Evolutionary conservation across 2,329 filamentous ascomycete species (phyloP), one percentile per base, ranked within the genome.

Genomic region (Helotiales sp.): DNA sequence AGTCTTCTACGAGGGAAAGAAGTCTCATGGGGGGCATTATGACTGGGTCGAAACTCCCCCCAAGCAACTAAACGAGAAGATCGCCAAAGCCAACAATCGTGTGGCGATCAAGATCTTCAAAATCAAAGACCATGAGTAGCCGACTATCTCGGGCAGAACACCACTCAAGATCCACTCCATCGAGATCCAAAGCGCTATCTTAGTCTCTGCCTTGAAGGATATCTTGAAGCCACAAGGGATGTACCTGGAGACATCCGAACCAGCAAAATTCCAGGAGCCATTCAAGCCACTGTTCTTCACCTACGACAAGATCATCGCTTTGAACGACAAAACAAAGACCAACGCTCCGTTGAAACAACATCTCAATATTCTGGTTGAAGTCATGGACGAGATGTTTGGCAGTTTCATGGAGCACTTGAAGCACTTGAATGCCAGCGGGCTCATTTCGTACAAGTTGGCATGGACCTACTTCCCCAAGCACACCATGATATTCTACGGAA

Each of bases 101-200:
- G 78, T 80, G 15, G 81, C 82, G 65, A 81, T 84, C 76, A 81
- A 79, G 67, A 75, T 83, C 22, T 84, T 78, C 80, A 83, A 82
- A 77, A 71, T 81, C 76, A 82, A 82, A 70, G 81, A 84, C 70
- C 66, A 66, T 28, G 72, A 73, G 10, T 82, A 83, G 75, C 76
- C 78, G 3, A 75, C 78, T 63, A 76, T 83, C 43, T 76, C 70
- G 0, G 81, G 81, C 26, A 73, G 74, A n/a, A 79, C 75, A 37
- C 75, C 77, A 11, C 74, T 83, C 63, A 80, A 80, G 58, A 79
- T 79, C 65, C 77, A 82, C 72, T 73, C 71, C 69, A 75, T 85
- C 47, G 77, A 80, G 61, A 69, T 84, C 7, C 82, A 83, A 71
- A 84, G 82, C 69, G 78, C 77, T 0, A 62, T 77, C 4, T 75